Percentiles rank a stretch among this genome's conserved stretches.
phyloP scores from a whole-genome alignment of 768 basidiomycete species.

The Gymnopilus junonius region DNA sequence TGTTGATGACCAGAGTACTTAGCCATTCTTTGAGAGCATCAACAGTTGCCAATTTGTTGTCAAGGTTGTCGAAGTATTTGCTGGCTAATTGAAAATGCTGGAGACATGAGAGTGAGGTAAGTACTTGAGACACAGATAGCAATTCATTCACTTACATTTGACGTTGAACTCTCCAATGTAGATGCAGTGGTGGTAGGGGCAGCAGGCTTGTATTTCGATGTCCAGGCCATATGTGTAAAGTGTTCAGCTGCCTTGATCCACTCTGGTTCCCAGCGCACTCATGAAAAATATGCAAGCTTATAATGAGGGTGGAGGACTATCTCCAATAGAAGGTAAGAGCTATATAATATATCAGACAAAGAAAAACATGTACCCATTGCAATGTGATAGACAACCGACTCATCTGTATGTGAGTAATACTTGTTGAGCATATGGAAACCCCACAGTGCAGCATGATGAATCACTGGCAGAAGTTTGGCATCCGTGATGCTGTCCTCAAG shows the following conservation, averaged over 20 bases:
- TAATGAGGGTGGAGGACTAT: constrained; percentile 31
- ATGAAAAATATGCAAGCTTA: constrained; percentile 29
- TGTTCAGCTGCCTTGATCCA: no score
- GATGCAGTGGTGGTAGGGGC: no score
- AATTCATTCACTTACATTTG: no score
- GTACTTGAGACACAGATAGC: no score
- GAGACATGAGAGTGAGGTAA: not conserved
- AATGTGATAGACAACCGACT: constrained; percentile 27
- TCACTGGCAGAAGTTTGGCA: not conserved
- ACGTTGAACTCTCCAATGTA: no score
- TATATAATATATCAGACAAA: no score
- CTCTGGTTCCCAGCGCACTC: constrained; percentile 20
- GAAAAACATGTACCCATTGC: constrained; percentile 26
- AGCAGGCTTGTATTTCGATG: no score
- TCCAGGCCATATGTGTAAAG: no score
- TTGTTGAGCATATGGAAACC: constrained; percentile 28
- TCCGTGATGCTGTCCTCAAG: constrained; percentile 24
- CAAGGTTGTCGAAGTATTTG: constrained; percentile 1
- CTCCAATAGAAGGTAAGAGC: not conserved
- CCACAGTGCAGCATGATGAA: constrained; percentile 24
- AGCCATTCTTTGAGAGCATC: constrained; percentile 19
- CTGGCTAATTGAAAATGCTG: constrained; percentile 5
- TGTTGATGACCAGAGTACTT: no score
- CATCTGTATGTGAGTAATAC: constrained; percentile 31
- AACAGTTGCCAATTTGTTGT: not conserved